These are phyloP conservation scores for Oenanthe sinensis DNA, from an alignment of 129 eudicot species.

Conservation along the genomic window DNA sequence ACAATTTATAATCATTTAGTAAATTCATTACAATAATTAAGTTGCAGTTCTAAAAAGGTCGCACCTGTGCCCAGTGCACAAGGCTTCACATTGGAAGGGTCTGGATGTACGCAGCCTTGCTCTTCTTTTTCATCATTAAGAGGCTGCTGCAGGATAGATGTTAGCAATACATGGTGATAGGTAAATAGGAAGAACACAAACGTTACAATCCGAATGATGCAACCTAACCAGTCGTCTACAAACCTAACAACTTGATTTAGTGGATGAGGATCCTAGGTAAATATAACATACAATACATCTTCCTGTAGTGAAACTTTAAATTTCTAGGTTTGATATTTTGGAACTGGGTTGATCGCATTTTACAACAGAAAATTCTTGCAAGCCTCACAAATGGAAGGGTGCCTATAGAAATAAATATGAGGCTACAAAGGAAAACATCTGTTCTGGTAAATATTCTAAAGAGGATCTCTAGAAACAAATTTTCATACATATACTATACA, in stretches of 20 bases:
- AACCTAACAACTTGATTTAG: not conserved
- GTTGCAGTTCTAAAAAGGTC: not conserved
- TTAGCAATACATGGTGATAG: not conserved
- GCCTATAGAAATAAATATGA: not conserved
- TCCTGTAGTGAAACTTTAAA: not conserved
- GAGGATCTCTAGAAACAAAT: not conserved
- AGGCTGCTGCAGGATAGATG: not conserved
- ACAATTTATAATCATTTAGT: not conserved
- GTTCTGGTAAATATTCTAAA: not conserved
- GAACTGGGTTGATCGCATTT: not conserved
- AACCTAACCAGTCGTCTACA: not conserved
- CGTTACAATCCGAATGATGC: not conserved
- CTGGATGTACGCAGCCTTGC: not conserved
- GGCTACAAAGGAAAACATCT: not conserved
- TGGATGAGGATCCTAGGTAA: not conserved
- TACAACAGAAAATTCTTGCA: not conserved
- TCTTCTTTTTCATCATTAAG: not conserved
- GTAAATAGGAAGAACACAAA: not conserved
- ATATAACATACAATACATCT: not conserved
- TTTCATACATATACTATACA: not conserved
- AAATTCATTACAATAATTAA: not conserved
- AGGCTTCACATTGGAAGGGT: not conserved
- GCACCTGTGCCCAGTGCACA: not conserved
- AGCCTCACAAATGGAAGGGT: not conserved
- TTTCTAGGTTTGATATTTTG: not conserved